Base-by-base conservation (phyloP, 2,329 filamentous ascomycete species). In the Salinomyces thailandicus region DNA sequence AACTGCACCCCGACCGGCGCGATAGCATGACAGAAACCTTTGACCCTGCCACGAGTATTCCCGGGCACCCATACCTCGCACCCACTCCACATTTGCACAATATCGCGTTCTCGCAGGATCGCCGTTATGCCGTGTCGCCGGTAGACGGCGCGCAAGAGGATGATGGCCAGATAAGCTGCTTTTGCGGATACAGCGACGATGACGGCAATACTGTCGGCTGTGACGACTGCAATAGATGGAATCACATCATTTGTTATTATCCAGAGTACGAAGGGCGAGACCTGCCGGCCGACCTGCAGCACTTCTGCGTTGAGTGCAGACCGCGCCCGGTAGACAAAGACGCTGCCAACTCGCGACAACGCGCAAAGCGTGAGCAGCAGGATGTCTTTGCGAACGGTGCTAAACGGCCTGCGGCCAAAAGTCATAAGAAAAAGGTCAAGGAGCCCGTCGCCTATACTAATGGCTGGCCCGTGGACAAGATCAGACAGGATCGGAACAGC, bases 201-300 rank as follows among this genome's bases (percentile, higher is more conserved):
- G 91, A 98, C 69, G 91, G 91, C 63, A 89, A 85, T 62, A 98
- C 91, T 42, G 93, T 98, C 44, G 85, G 87, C 62, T 98, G 91
- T 71, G 91, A 96, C 59, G 76, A 72, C 41, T 98, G 91, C 70
- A 84, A 94, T 59, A 91, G 86, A 33, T 98, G 91, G 91, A 91
- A 98, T 64, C 91, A 98, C 63, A 93, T 94, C 53, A 80, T 86
- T 58, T 98, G 91, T 64, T 96, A 93, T 64, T 96, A 96, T 59
- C 83, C 85, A 51, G 73, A 76, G 57, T 73, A 60, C 39, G 78
- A 60, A 71, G 83, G 69, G 72, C 35, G 36, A 31, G 47, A 42
- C 33, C 82, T 64, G 63, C 87, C 60, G 62, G 80, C 68, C 15
- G 47, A 57, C 26, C 45, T 59, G 53, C 71, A 83, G 38, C 89